These are phyloP conservation scores for Teratosphaeria gauchensis DNA, from an alignment of 2,329 filamentous ascomycete species.

Conservation along the genomic window DNA sequence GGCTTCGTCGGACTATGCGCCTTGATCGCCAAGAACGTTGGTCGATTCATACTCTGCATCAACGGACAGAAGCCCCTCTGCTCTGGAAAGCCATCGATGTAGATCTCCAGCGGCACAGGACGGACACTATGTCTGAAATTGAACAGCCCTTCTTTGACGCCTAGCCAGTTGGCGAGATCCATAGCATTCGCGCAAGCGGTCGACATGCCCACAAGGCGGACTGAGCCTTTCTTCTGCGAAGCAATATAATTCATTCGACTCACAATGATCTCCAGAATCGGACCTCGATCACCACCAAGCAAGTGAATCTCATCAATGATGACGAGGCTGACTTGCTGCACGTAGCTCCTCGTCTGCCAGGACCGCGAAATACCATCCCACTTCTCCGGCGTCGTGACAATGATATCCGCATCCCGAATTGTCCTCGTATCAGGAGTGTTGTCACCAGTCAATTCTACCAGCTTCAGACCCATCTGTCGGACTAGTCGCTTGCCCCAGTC, in stretches of 20 bases:
- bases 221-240: conserved; percentile 78
- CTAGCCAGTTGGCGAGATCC: conserved; percentile 91
- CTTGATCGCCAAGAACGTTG: conserved; percentile 93
- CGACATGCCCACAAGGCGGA: conserved; percentile 94
- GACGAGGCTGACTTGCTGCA: conserved; percentile 86
- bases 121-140: conserved; percentile 97
- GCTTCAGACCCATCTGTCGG: conserved; percentile 70
- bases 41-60: conserved; percentile 99
- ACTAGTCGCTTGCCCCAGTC: conserved; percentile 85
- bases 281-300: conserved; percentile 89
- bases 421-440: conserved; percentile 96
- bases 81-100: conserved; percentile 94
- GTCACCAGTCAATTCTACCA: conserved; percentile 94
- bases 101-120: conserved; percentile 89
- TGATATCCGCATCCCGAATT: conserved; percentile 91
- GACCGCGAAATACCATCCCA: conserved; percentile 99
- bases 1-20: conserved; percentile 93
- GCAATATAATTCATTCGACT: conserved; percentile 97
- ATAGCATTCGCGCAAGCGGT: conserved; percentile 94
- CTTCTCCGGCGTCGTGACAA: conserved; percentile 98
- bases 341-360: conserved; percentile 96
- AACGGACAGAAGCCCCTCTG: conserved; percentile 90
- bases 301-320: conserved; percentile 99
- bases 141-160: conserved; percentile 88
- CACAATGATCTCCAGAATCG: conserved; percentile 95